Conservation (phyloP, 257 asterid genomes). For the Schizonepeta tenuifolia region DNA sequence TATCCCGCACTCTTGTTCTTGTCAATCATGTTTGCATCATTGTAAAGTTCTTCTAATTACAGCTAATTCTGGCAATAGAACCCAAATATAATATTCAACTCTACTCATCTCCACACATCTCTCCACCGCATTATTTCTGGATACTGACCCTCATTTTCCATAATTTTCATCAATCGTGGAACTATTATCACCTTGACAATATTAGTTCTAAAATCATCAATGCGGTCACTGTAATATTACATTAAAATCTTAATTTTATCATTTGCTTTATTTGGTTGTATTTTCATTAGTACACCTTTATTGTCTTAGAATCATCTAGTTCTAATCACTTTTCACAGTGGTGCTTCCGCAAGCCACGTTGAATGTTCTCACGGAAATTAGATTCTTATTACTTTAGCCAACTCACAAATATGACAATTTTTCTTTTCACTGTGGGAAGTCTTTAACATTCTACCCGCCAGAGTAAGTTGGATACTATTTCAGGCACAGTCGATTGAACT, state of each 20-base stretch:
- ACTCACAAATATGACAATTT: too few species aligned
- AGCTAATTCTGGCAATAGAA: background rate
- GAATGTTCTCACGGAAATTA: too few species aligned
- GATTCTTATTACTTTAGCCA: too few species aligned
- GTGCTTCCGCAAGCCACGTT: too few species aligned
- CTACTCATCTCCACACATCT: background rate
- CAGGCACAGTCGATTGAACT: background rate
- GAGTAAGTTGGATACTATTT: background rate
- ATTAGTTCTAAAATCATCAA: background rate
- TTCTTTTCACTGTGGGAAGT: background rate
- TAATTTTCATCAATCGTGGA: background rate
- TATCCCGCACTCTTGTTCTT: background rate
- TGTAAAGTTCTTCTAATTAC: background rate
- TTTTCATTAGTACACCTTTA: background rate
- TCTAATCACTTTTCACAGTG: background rate
- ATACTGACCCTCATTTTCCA: background rate
- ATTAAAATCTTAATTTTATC: background rate
- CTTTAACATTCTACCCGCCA: background rate
- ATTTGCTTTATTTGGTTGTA: too few species aligned
- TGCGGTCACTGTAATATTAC: background rate
- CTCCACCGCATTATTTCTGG: background rate
- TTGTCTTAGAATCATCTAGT: background rate
- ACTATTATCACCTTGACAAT: background rate
- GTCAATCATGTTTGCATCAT: background rate
- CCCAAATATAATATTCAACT: background rate